phyloP scores from a whole-genome alignment of 495 filamentous ascomycete species.

The Daldinia caldariorum region DNA sequence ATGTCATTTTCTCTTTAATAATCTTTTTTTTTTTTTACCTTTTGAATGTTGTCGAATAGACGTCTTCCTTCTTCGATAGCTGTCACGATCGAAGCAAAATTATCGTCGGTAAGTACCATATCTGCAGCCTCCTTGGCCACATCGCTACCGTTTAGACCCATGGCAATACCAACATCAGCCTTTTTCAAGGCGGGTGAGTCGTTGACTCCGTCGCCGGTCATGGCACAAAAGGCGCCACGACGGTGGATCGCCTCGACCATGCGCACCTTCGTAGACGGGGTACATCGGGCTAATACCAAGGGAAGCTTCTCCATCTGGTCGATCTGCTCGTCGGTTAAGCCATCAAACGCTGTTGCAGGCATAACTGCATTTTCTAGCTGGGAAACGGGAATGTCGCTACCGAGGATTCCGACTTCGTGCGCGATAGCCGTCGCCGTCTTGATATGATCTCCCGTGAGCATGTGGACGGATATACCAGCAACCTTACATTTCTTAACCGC shows the following conservation, averaged over 20 bases:
- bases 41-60: constrained; percentile 76
- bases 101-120: constrained; percentile 83
- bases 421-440: constrained; percentile 71
- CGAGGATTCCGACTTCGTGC: constrained; percentile 57
- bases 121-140: constrained; percentile 89
- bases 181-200: constrained; percentile 83
- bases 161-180: constrained; percentile 87
- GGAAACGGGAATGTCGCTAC: constrained; percentile 42
- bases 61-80: constrained; percentile 70
- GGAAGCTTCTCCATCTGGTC: constrained; percentile 72
- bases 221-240: constrained; percentile 68
- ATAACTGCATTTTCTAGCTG: constrained; percentile 58
- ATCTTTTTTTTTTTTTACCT: constrained; percentile 49
- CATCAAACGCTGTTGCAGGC: constrained; percentile 75
- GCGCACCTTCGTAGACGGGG: constrained; percentile 77
- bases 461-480: constrained; percentile 68
- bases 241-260: constrained; percentile 82
- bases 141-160: constrained; percentile 80
- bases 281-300: constrained; percentile 75
- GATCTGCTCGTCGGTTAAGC: constrained; percentile 69
- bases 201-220: constrained; percentile 93
- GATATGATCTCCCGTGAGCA: constrained; percentile 73
- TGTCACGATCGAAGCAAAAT: constrained; percentile 82
- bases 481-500: constrained; percentile 62
- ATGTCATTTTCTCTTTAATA: too few relatives aligned